Conservation (phyloP, 2,329 filamentous ascomycete genomes). For the Curvularia spicifera region DNA sequence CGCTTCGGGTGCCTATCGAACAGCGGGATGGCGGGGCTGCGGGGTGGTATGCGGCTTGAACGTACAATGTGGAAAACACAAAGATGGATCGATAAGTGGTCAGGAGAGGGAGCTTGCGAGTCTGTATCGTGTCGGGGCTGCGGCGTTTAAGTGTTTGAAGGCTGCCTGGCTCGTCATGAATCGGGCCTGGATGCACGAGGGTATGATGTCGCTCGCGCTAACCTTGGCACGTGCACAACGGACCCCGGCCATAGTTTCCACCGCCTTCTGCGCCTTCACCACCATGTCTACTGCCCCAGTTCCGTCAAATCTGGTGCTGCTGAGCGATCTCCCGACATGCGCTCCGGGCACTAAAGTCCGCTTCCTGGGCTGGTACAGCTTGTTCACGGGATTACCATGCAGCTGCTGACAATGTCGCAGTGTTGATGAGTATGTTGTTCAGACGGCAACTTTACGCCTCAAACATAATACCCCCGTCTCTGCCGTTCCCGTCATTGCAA, state of each 20-base stretch:
- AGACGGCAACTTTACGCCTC: conserved; percentile 68
- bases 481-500: conserved; percentile 54
- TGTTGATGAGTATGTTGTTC: conserved; percentile 64
- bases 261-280: conserved; percentile 15
- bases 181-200: conserved; percentile 27
- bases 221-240: conserved; percentile 23
- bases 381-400: not conserved
- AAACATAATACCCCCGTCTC: conserved; percentile 67
- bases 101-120: not conserved
- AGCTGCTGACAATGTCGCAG: conserved; percentile 49
- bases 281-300: conserved; percentile 57
- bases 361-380: conserved; percentile 84
- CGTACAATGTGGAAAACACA: conserved; percentile 16
- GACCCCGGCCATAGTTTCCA: conserved; percentile 22
- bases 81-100: conserved; percentile 1
- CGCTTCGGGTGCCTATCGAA: conserved; percentile 20
- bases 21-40: conserved; percentile 28
- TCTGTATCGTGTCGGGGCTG: conserved; percentile 16
- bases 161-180: conserved; percentile 28
- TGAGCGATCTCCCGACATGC: conserved; percentile 56
- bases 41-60: conserved; percentile 19
- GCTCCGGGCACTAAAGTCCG: conserved; percentile 77
- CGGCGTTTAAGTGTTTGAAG: conserved; percentile 21
- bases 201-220: conserved; percentile 38
- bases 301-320: conserved; percentile 60